Conservation (phyloP, 2,329 filamentous ascomycete genomes). For the Aspergillus alliaceus region DNA sequence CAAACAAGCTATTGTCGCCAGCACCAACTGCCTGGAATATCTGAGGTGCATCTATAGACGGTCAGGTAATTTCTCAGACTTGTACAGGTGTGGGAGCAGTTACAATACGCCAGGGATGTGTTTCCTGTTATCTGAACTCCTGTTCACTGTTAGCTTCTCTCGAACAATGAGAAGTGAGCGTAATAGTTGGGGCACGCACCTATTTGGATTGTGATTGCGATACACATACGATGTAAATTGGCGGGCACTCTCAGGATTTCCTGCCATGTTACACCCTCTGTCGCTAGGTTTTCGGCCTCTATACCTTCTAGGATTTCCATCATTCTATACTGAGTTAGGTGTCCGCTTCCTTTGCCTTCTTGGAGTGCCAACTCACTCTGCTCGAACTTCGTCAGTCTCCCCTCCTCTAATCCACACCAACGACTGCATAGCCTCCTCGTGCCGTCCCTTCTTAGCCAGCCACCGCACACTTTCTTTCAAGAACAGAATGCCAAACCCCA, state of each 20-base stretch:
- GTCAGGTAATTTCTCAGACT: neutral
- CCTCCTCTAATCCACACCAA: constrained; percentile 50
- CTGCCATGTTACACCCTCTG: constrained; percentile 49
- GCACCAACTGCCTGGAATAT: constrained; percentile 53
- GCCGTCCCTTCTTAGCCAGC: constrained; percentile 49
- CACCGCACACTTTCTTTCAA: constrained; percentile 51
- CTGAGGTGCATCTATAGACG: constrained; percentile 43
- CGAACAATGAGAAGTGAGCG: no score
- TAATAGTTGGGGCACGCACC: constrained; percentile 4
- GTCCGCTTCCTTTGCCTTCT: constrained; percentile 21
- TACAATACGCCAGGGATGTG: constrained; percentile 49
- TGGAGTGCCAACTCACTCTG: constrained; percentile 6
- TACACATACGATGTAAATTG: constrained; percentile 49
- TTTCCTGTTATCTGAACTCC: constrained; percentile 50
- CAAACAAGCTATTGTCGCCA: constrained; percentile 45
- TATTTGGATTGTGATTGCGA: constrained; percentile 52
- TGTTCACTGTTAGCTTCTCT: neutral
- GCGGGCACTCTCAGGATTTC: constrained; percentile 45
- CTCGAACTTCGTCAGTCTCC: constrained; percentile 16
- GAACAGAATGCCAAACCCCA: constrained; percentile 51
- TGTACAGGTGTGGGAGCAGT: neutral
- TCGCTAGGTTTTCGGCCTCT: constrained; percentile 30
- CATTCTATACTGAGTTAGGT: constrained; percentile 49
- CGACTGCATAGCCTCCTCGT: constrained; percentile 49
- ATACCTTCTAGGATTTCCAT: constrained; percentile 30